Conservation (phyloP, 768 basidiomycete genomes). For the Tephrocybe rancida region DNA sequence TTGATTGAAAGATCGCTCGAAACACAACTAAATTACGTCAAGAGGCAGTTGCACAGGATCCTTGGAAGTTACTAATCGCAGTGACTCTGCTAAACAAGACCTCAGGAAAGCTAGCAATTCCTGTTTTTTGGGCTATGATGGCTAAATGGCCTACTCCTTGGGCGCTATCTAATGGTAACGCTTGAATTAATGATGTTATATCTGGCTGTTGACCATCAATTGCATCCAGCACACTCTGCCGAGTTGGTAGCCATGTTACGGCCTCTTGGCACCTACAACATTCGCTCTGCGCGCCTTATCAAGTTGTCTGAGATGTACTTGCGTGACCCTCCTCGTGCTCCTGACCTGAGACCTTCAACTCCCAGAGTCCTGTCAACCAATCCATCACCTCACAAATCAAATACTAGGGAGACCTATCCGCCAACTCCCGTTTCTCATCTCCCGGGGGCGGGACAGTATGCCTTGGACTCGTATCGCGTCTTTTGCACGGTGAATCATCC, state of each 20-base stretch:
- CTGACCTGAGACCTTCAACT: conserved; percentile 35
- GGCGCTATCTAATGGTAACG: conserved; percentile 54
- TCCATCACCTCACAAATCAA: conserved; percentile 7
- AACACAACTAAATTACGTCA: not conserved
- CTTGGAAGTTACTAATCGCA: conserved; percentile 73
- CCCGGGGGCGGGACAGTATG: conserved; percentile 70
- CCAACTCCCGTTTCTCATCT: conserved; percentile 56
- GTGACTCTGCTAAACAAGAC: conserved; percentile 75
- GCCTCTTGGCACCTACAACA: conserved; percentile 60
- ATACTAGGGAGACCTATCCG: conserved; percentile 37
- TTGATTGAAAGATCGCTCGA: not conserved
- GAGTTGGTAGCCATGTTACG: conserved; percentile 50
- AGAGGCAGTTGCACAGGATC: conserved; percentile 57
- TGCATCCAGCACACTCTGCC: conserved; percentile 38
- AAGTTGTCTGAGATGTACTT: conserved; percentile 55
- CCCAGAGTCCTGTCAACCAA: conserved; percentile 12
- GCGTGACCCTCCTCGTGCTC: conserved; percentile 37
- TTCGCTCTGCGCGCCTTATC: conserved; percentile 58
- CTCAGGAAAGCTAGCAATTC: conserved; percentile 61
- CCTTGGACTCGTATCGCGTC: conserved; percentile 76
- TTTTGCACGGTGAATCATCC: conserved; percentile 48
- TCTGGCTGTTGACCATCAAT: not conserved
- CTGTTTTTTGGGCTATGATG: conserved; percentile 63
- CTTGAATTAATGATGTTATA: no score
- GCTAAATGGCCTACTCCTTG: conserved; percentile 59